Conservation (phyloP, 768 basidiomycete genomes). For the Gymnopilus junonius region DNA sequence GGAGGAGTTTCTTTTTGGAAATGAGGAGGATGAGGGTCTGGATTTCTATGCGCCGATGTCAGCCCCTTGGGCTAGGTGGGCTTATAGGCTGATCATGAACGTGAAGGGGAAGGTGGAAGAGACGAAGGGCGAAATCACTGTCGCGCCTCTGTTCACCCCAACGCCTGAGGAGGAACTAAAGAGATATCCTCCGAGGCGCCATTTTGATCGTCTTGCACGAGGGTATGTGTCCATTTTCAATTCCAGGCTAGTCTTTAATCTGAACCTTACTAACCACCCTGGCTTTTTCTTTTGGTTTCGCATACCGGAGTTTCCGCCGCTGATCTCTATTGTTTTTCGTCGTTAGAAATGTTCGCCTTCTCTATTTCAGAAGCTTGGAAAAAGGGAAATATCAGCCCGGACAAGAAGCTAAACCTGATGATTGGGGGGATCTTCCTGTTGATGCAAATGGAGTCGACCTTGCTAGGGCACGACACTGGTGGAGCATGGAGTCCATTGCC, state of each 20-base stretch:
- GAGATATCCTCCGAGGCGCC: background rate
- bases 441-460: background rate
- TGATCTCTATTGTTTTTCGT: background rate
- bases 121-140: background rate
- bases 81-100: background rate
- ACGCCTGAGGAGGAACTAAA: conserved; percentile 1
- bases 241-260: background rate
- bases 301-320: too few species aligned
- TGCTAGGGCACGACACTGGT: background rate
- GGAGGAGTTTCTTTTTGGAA: too few species aligned
- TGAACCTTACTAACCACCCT: background rate
- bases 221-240: background rate
- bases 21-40: background rate
- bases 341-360: background rate
- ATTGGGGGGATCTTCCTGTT: background rate
- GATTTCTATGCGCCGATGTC: background rate
- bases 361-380: background rate
- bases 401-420: background rate
- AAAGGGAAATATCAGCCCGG: background rate
- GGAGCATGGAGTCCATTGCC: conserved; percentile 8
- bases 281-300: background rate
- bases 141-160: background rate
- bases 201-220: background rate
- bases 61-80: background rate
- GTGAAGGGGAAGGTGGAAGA: background rate